Conservation (phyloP, 2,329 filamentous ascomycete genomes). For the Fusarium sterilihyphosum region DNA sequence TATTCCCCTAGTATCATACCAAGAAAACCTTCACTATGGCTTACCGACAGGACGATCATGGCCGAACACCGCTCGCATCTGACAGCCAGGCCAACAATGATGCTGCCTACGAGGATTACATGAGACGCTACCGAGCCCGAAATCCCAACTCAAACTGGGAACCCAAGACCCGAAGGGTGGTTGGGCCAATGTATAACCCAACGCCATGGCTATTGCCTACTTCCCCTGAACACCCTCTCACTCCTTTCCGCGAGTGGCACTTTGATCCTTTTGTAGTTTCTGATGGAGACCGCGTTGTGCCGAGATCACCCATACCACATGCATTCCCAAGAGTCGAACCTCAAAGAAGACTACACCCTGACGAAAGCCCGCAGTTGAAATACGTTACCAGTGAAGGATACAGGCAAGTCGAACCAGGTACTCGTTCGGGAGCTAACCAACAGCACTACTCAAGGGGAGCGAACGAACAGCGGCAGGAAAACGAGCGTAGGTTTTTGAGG, state of each 20-base stretch:
- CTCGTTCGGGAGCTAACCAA: neutral
- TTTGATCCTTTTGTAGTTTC: neutral
- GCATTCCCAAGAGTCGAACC: neutral
- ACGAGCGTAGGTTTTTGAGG: neutral
- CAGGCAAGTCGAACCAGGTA: neutral
- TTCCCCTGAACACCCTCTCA: neutral
- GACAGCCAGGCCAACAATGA: neutral
- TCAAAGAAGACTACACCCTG: neutral
- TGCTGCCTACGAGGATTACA: neutral
- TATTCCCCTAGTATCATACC: no score
- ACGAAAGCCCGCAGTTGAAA: neutral
- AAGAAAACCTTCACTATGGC: neutral
- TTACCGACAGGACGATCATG: neutral
- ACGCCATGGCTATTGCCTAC: neutral
- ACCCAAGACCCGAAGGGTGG: neutral
- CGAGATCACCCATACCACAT: fast-evolving
- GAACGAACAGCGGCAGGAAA: neutral
- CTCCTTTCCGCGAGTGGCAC: neutral
- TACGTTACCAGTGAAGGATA: neutral
- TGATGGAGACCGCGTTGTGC: neutral
- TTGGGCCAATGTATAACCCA: neutral
- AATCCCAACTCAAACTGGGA: neutral
- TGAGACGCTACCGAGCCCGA: neutral
- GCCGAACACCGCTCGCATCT: neutral
- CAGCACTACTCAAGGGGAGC: neutral